Percentiles rank a stretch among this genome's conserved stretches.
phyloP scores from a whole-genome alignment of 1,284 basidiomycete genomes.

The Xerocomus cyaneibrunnescens region DNA sequence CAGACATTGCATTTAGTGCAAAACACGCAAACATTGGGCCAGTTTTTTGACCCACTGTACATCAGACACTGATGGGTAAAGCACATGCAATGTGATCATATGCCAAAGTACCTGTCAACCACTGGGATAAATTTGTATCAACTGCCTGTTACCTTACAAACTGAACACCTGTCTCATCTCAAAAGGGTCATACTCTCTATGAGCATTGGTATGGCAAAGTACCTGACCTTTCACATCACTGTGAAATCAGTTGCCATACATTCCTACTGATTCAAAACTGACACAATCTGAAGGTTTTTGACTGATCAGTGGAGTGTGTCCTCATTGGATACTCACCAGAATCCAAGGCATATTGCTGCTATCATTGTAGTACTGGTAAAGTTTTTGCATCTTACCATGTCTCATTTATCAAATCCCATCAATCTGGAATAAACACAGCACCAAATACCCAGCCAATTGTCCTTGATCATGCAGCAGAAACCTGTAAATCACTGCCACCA shows the following conservation, averaged over 20 bases:
- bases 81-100: too few species aligned
- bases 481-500: too few species aligned
- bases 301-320: neutral
- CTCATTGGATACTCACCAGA: neutral
- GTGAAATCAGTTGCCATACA: neutral
- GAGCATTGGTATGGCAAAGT: neutral
- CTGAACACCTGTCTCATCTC: too few species aligned
- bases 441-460: too few species aligned
- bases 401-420: neutral
- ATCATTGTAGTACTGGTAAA: neutral
- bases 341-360: neutral
- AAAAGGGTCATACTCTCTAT: neutral
- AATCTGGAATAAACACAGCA: neutral
- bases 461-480: too few species aligned
- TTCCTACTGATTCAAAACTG: conserved; percentile 2
- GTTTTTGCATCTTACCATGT: neutral
- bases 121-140: too few species aligned
- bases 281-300: conserved; percentile 1
- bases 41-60: too few species aligned
- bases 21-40: too few species aligned
- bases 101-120: too few species aligned
- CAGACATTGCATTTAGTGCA: too few species aligned
- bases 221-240: neutral
- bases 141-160: too few species aligned
- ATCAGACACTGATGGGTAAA: too few species aligned